A percentile compares a stretch with the other conserved stretches of the same genome.
These are phyloP conservation scores for Chloris gayana DNA, from an alignment of 176 grass and related monocot genomes.

Conservation along the genomic window DNA sequence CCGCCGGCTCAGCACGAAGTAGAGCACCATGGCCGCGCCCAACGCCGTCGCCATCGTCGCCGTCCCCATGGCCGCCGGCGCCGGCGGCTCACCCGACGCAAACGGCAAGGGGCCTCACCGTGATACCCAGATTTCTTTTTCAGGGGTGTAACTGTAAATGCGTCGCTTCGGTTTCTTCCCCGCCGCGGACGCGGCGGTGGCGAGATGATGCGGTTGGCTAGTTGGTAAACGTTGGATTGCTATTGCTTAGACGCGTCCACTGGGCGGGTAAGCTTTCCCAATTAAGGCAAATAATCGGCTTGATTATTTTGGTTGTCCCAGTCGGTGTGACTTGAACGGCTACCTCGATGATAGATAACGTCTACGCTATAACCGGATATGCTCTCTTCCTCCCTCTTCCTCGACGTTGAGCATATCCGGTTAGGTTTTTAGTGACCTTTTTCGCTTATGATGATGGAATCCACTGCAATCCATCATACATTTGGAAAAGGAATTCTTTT, in stretches of 20 bases:
- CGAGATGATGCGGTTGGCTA: background rate
- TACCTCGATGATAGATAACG: background rate
- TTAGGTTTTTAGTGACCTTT: background rate
- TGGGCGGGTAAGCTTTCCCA: conserved; percentile 20
- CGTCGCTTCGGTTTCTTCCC: conserved; percentile 11
- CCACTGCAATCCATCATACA: background rate
- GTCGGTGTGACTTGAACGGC: background rate
- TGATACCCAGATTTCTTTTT: background rate
- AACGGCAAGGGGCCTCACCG: conserved; percentile 1
- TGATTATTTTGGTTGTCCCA: conserved; percentile 1
- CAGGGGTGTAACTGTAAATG: conserved; percentile 32
- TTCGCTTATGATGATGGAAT: background rate
- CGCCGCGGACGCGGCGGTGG: conserved; percentile 1
- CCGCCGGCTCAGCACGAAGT: conserved; percentile 75
- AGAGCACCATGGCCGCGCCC: conserved; percentile 81
- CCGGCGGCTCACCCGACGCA: background rate
- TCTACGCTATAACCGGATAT: conserved; percentile 12
- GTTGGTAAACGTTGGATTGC: conserved; percentile 7
- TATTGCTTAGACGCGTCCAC: conserved; percentile 25
- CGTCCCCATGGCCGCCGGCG: conserved; percentile 62
- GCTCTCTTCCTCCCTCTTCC: background rate
- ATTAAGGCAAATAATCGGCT: conserved; percentile 28
- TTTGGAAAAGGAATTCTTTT: background rate
- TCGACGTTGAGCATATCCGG: too few species aligned
- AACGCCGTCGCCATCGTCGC: conserved; percentile 91